These are phyloP conservation scores for Poronia punctata DNA, from an alignment of 495 filamentous ascomycete genomes.

Conservation along the genomic window DNA sequence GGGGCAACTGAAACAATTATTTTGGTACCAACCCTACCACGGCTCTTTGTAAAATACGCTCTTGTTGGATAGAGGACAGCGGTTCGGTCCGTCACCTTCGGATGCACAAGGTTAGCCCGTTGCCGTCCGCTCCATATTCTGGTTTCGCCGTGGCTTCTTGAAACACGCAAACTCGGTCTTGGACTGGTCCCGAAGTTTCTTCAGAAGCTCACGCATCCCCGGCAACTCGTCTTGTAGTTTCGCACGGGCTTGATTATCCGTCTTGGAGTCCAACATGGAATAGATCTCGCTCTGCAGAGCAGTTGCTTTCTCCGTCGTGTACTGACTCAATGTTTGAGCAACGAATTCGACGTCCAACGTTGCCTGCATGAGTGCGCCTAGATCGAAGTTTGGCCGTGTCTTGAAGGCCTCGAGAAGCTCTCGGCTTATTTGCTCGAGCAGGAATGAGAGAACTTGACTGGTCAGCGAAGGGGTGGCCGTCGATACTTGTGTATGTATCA, in stretches of 20 bases:
- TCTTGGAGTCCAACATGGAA: constrained; percentile 75
- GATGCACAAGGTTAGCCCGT: constrained; percentile 25
- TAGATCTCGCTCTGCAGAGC: constrained; percentile 82
- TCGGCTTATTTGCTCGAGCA: constrained; percentile 67
- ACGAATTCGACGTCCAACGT: constrained; percentile 96
- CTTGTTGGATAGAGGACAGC: no score
- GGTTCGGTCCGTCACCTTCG: constrained; percentile 4
- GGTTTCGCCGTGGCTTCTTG: constrained; percentile 40
- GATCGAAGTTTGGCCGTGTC: constrained; percentile 56
- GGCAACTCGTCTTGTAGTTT: constrained; percentile 78
- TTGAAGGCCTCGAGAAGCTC: constrained; percentile 68
- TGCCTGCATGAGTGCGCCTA: constrained; percentile 88
- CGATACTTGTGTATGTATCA: constrained; percentile 84
- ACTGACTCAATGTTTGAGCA: constrained; percentile 82
- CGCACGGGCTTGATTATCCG: constrained; percentile 73
- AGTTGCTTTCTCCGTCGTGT: constrained; percentile 74
- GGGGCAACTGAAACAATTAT: no score
- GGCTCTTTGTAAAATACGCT: no score
- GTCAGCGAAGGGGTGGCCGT: constrained; percentile 71
- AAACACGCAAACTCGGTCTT: constrained; percentile 83
- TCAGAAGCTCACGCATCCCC: constrained; percentile 79
- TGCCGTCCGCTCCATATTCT: constrained; percentile 18
- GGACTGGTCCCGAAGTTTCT: constrained; percentile 72
- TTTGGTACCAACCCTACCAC: no score
- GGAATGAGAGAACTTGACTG: constrained; percentile 64